Evolutionary conservation across 228 moss, liverwort and hornwort genomes (phyloP).

Genomic region (Sphagnum fallax): DNA sequence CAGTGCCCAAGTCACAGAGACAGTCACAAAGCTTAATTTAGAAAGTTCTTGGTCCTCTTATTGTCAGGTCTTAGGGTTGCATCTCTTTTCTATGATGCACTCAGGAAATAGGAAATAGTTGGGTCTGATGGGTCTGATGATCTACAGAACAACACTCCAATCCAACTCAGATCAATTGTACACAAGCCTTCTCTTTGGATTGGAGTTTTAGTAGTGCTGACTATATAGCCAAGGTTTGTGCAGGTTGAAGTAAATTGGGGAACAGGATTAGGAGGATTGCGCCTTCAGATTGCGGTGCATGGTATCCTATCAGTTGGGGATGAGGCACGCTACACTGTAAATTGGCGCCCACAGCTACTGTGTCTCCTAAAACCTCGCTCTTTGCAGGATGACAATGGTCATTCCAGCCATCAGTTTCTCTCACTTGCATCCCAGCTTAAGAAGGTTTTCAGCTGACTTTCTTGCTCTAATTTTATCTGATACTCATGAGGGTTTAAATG

Average conservation of each 20-base stretch:
- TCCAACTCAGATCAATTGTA: too few species aligned
- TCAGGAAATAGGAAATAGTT: too few species aligned
- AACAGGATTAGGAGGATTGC: conserved; percentile 85
- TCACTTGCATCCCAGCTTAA: conserved; percentile 80
- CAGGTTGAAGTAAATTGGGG: conserved; percentile 99
- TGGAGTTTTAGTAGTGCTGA: neutral
- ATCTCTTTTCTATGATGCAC: too few species aligned
- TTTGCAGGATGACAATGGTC: conserved; percentile 40
- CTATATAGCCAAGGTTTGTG: neutral
- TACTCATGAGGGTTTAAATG: too few species aligned
- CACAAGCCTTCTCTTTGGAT: too few species aligned
- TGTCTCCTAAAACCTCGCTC: conserved; percentile 84
- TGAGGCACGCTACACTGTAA: conserved; percentile 89
- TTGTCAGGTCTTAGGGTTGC: too few species aligned
- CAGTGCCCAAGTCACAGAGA: too few species aligned
- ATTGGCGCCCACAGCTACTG: conserved; percentile 92
- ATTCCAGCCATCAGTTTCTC: conserved; percentile 62
- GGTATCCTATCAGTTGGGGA: conserved; percentile 70
- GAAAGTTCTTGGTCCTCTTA: too few species aligned
- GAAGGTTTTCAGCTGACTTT: conserved; percentile 32
- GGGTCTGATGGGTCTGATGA: too few species aligned
- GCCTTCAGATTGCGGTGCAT: conserved; percentile 75
- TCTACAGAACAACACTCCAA: too few species aligned
- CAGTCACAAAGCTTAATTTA: too few species aligned
- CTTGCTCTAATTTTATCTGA: neutral